These are phyloP conservation scores for Catharanthus roseus DNA, from an alignment of 257 asterid genomes.

Conservation along the genomic window DNA sequence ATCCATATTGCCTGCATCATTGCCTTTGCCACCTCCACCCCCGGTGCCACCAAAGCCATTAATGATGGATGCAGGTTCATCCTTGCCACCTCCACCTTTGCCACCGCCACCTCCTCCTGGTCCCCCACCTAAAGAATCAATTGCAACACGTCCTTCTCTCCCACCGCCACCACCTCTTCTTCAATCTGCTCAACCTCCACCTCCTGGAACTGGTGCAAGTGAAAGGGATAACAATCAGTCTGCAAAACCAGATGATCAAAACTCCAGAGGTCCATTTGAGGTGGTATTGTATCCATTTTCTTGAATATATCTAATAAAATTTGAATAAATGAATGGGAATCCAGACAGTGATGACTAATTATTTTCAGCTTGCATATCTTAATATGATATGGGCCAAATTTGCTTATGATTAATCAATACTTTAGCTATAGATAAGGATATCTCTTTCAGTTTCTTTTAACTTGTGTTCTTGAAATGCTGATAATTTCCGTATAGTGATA, in stretches of 20 bases:
- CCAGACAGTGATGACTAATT: not conserved
- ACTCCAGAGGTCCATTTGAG: conserved; percentile 47
- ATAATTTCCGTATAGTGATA: conserved; percentile 9
- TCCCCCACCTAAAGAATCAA: conserved; percentile 77
- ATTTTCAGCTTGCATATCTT: not conserved
- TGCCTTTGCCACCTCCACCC: conserved; percentile 91
- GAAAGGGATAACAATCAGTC: conserved; percentile 41
- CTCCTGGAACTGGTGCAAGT: conserved; percentile 53
- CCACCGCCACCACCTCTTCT: conserved; percentile 61
- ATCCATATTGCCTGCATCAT: conserved; percentile 42
- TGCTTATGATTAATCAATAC: not conserved
- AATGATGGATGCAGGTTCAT: conserved; percentile 31
- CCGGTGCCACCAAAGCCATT: conserved; percentile 78
- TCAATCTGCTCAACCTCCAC: conserved; percentile 61
- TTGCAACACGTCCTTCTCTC: conserved; percentile 40
- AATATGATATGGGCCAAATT: not conserved
- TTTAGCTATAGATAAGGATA: not conserved
- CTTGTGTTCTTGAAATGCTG: conserved; percentile 22
- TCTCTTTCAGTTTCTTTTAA: conserved; percentile 3
- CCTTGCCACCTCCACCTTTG: conserved; percentile 56
- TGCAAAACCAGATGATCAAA: conserved; percentile 41
- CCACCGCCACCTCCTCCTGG: conserved; percentile 88
- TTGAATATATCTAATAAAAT: not conserved
- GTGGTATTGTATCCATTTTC: conserved; percentile 29
- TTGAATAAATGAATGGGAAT: not conserved